Percentiles rank a stretch among this genome's conserved stretches.
These are phyloP conservation scores for Apostasia ramifera DNA, from an alignment of 106 monocot species.

Conservation along the genomic window DNA sequence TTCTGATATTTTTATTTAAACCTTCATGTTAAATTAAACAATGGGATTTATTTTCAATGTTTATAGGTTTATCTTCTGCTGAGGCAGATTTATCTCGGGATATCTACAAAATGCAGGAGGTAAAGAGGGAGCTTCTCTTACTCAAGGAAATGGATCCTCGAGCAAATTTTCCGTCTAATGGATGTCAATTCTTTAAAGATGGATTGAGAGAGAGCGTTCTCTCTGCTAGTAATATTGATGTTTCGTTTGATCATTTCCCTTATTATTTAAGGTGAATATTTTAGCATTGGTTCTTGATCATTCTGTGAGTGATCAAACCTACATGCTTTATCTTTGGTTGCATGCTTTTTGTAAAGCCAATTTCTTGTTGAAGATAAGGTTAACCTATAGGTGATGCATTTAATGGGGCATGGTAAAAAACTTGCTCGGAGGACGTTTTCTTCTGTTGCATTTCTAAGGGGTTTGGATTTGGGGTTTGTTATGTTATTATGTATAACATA, in stretches of 20 bases:
- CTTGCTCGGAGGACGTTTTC: too few relatives aligned
- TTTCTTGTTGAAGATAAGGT: too few relatives aligned
- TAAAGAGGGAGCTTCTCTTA: conserved; percentile 31
- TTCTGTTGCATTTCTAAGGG: too few relatives aligned
- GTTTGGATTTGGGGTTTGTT: too few relatives aligned
- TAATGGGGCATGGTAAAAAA: too few relatives aligned
- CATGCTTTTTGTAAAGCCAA: too few relatives aligned
- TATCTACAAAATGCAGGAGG: conserved; percentile 41
- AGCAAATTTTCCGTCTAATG: conserved; percentile 27
- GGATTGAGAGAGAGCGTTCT: conserved; percentile 56
- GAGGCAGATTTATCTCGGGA: conserved; percentile 49
- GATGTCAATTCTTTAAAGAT: conserved; percentile 62
- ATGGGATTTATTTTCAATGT: conserved; percentile 7
- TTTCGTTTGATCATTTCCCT: conserved; percentile 82
- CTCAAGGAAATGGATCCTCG: conserved; percentile 30
- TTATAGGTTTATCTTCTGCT: conserved; percentile 39
- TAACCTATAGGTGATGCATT: too few relatives aligned
- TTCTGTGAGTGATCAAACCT: neutral
- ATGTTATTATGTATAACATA: too few relatives aligned
- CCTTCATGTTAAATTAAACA: conserved; percentile 1
- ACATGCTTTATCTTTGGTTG: neutral
- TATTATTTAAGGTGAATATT: conserved; percentile 74
- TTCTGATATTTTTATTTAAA: conserved; percentile 10
- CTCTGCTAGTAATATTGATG: conserved; percentile 50
- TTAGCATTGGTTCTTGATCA: neutral